Evolutionary conservation across 306 rosid genomes (phyloP), one percentile per base, ranked within the genome.

Genomic region (Trifolium dubium): DNA sequence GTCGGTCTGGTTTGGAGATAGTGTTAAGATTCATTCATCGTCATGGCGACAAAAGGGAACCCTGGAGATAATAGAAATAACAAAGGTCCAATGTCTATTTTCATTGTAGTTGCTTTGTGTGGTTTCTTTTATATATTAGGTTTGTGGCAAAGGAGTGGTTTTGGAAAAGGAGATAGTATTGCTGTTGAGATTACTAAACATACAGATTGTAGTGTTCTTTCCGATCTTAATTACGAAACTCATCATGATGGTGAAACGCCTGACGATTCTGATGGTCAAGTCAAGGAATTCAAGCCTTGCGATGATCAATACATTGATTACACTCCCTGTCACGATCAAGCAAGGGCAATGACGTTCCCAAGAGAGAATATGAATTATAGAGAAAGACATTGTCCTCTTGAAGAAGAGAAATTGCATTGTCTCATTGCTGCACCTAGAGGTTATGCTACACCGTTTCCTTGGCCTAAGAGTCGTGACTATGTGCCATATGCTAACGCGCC

Each of bases 111-210:
- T 72, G 93, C 85, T 37, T 80, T 89, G 73, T 92, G 96, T 79
- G 89, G 88, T 82, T 86, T 86, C 88, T 92, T 92, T 87, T 92
- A 89, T 71, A 18, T 92, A 79, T 75, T 89, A 77, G 97, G 97
- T 60, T 87, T 88, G 11, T 92, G 97, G 97, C 91, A 92, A 78
- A 83, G 91, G 77, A 92, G 97, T 72, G 96, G 97, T 61, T 92
- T 86, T 58, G 97, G 97, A 50, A 92, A 92, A 75, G 96, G 97
- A 61, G 97, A 92, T 61, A 89, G 89, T 69, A 92, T 92, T 78
- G 97, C 97, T 3, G 63, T 82, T 77, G 86, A 85, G 85, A 76
- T 92, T 55, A 88, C 90, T 78, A 89, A 72, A 59, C 89, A 86
- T 11, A 73, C 93, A 4, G 96, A 92, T 74, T 92, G 97, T 81